A percentile compares a stretch with the other conserved stretches of the same genome.
Evolutionary conservation across 208 protist genomes (phyloP).

Genomic region (Vickermania ingenoplastis): DNA sequence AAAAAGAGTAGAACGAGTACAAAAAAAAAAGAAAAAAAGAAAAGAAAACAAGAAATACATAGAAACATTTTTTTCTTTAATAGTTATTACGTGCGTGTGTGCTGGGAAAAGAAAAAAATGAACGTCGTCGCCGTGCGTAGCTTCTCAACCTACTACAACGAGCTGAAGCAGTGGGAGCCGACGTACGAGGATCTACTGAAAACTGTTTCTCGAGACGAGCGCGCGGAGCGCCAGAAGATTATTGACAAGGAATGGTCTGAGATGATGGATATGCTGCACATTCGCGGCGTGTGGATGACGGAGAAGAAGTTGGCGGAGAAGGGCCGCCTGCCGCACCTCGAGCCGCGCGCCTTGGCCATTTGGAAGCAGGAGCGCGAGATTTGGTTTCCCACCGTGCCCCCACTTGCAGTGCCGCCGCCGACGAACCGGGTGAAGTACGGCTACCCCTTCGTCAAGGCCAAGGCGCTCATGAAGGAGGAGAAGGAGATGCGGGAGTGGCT

Average conservation of each 20-base stretch:
- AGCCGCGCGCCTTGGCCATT: slow-evolving; percentile 15
- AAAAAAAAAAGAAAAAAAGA: no score
- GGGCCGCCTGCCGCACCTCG: slow-evolving; percentile 14
- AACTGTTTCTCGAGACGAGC: slow-evolving; percentile 42
- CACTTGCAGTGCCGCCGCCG: slow-evolving; percentile 16
- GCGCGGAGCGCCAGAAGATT: slow-evolving; percentile 29
- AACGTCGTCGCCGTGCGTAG: slow-evolving; percentile 20
- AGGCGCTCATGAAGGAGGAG: slow-evolving; percentile 42
- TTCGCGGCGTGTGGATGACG: slow-evolving; percentile 46
- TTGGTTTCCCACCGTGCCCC: slow-evolving; percentile 35
- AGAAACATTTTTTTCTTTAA: no score
- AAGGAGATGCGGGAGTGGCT: slow-evolving; percentile 64
- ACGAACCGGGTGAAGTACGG: slow-evolving; percentile 16
- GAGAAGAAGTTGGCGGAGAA: slow-evolving; percentile 37
- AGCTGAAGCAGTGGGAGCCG: slow-evolving; percentile 26
- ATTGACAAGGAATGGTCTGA: slow-evolving; percentile 20
- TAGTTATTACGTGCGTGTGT: no score
- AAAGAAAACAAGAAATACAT: no score
- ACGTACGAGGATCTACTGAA: slow-evolving; percentile 33
- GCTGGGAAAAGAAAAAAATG: no score
- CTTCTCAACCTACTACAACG: slow-evolving; percentile 59
- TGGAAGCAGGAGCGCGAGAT: slow-evolving; percentile 37
- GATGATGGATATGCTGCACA: slow-evolving; percentile 50
- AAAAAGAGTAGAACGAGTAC: no score
- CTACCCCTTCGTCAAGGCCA: slow-evolving; percentile 41